These are phyloP conservation scores for Ehretia macrophylla DNA, from an alignment of 257 asterid genomes.

Conservation along the genomic window DNA sequence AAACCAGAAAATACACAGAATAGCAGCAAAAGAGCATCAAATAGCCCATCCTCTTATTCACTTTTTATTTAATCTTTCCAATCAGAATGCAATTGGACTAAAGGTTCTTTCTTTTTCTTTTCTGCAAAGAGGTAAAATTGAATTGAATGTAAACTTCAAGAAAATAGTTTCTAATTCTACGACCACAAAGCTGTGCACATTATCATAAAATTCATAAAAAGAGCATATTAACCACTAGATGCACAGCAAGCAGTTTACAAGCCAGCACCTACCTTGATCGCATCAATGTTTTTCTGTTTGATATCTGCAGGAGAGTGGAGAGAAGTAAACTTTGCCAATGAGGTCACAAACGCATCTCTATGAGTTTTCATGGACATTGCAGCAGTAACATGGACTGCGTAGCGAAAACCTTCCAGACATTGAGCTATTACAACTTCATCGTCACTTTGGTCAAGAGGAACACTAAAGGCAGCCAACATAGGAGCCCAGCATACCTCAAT, in stretches of 20 bases:
- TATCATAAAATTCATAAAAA: too few relatives aligned
- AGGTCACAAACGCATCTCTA: conserved; percentile 94
- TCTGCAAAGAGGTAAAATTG: too few relatives aligned
- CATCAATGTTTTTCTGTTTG: conserved; percentile 89
- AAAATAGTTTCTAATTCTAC: too few relatives aligned
- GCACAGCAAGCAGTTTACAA: not conserved
- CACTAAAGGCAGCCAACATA: conserved; percentile 99
- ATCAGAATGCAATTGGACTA: too few relatives aligned
- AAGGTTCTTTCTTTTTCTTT: too few relatives aligned
- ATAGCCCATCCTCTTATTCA: too few relatives aligned
- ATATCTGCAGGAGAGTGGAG: conserved; percentile 99
- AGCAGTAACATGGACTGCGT: conserved; percentile 95
- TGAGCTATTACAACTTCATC: conserved; percentile 69
- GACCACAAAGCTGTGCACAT: too few relatives aligned
- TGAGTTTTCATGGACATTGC: conserved; percentile 99
- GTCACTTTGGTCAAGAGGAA: conserved; percentile 94
- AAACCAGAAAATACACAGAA: too few relatives aligned
- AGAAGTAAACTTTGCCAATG: conserved; percentile 92
- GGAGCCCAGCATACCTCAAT: conserved; percentile 99
- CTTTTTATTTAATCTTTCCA: too few relatives aligned
- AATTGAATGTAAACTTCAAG: too few relatives aligned
- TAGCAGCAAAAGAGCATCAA: too few relatives aligned
- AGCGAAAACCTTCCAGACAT: conserved; percentile 85
- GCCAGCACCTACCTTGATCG: conserved; percentile 71
- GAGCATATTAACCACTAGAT: too few relatives aligned